Evolutionary conservation across 2,329 filamentous ascomycete species (phyloP), one percentile per base, ranked within the genome.

Genomic region (Xylariaceae sp.): DNA sequence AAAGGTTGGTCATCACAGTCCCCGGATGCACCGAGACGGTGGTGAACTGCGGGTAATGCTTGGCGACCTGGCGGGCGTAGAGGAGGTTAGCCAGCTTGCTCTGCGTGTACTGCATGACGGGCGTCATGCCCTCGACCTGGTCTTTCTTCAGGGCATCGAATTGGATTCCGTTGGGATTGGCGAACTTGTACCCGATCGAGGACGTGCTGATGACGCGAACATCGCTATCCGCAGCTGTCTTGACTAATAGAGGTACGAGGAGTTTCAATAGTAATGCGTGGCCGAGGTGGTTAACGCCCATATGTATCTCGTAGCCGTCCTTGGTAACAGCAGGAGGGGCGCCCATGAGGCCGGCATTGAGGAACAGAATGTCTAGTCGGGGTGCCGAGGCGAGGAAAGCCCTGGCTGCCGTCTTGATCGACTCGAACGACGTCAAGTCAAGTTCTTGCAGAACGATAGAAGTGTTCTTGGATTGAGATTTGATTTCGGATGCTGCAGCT

Each of bases 61-160:
- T 59, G 0, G 75, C 70, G 1, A 81, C 63, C 48, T 75, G 69
- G 8, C 66, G 62, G 2, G 73, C 67, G 57, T 74, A 76, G 3
- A 78, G 64, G 4, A 79, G 60, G 51, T 79, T 76, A 0, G 79
- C 78, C 3, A 81, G 65, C 58, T 82, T 81, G 41, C 70, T 73
- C 57, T 78, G 74, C 0, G 72, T 75, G 59, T 81, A 81, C 6
- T 75, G 68, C 4, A n/a, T 59, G 53, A 67, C 71, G 18, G 27
- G 27, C 27, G 7, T 30, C 27, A 7, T 8, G 13, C 13, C 7
- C 7, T 13, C 27, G 27, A 30, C 13, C 27, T 30, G 27, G 13
- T 41, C 50, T 16, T 64, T 67, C 50, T 69, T 69, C 35, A 70
- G 55, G 5, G 64, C 59, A 3, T 65, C 54, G 23, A 75, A 73